Evolutionary conservation across 225 moss, liverwort and hornwort genomes (phyloP).

Genomic region (Pseudisothecium myosuroides): DNA sequence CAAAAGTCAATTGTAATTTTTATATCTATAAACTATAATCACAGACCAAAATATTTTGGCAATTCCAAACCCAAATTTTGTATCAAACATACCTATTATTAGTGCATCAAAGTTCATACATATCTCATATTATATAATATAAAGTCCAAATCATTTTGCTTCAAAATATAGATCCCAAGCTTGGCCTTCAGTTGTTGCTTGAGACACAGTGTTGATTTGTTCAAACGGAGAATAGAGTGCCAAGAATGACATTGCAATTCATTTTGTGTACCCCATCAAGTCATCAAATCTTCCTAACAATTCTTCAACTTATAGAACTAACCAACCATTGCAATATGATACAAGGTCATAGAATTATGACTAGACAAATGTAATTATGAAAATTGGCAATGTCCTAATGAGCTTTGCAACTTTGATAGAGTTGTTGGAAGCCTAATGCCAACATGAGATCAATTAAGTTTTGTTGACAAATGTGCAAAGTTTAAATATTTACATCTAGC

Average conservation of each 20-base stretch:
- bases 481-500: too few species aligned
- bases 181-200: too few species aligned
- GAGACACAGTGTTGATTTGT: background rate
- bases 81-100: background rate
- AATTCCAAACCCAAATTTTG: background rate
- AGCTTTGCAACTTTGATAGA: background rate
- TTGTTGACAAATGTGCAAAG: background rate
- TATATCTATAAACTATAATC: background rate
- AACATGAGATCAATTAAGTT: too few species aligned
- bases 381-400: background rate
- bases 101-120: background rate
- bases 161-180: background rate
- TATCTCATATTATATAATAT: background rate
- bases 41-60: background rate
- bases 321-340: background rate
- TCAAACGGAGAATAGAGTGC: background rate
- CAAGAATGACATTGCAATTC: background rate
- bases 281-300: background rate
- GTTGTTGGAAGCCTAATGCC: background rate
- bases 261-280: background rate
- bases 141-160: background rate
- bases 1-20: background rate
- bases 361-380: rapidly evolving
- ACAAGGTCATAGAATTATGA: background rate
- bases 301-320: background rate